Base-by-base conservation (phyloP, 2,329 filamentous ascomycete species). In the Alternaria sp. region DNA sequence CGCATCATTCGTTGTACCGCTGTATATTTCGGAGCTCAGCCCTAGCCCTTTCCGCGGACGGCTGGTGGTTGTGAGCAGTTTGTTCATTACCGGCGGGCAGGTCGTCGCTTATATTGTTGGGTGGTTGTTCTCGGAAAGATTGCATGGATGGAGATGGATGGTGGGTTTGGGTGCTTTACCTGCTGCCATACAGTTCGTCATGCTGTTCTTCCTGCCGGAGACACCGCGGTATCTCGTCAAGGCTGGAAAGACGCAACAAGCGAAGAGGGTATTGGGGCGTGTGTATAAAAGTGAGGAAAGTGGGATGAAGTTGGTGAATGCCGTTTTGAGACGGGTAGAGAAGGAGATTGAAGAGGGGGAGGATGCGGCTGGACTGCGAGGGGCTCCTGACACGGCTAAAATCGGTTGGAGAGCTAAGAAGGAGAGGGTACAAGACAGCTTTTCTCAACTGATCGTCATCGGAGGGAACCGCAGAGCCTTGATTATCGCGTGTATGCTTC, bases 61-160 rank as follows among this genome's bases (percentile, higher is more conserved):
- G 44, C 83, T 98, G 44, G 91, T 97, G 5, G 96, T 93, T 1
- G 87, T 96, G 60, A 90, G 93, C 63, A 89, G 91, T 25, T 82
- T 97, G 21, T 94, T 96, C 70, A 90, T 97, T 60, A 97, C 94
- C 0, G 84, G 92, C 11, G 95, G 95, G 0, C 94, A 97, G 80
- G 92, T 97, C 2, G 87, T 96, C 20, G 94, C 95, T 3, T 97
- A 97, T 79, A 77, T 96, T 2, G 82, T 94, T 7, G 95, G 95
- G 1, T 97, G 92, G 91, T 79, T 85, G 0, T 90, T 97, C 50
- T 86, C 88, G 6, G 65, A 66, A 10, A 85, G 87, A 8, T 63
- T 55, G 4, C 67, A 73, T 47, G 93, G 91, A 2, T 98, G 95
- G 94, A 85, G 93, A 54, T 96, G 92, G 90, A 94, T 97, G 87